Conservation (phyloP, 352 stramenopile species). For the Phytophthora rubi region DNA sequence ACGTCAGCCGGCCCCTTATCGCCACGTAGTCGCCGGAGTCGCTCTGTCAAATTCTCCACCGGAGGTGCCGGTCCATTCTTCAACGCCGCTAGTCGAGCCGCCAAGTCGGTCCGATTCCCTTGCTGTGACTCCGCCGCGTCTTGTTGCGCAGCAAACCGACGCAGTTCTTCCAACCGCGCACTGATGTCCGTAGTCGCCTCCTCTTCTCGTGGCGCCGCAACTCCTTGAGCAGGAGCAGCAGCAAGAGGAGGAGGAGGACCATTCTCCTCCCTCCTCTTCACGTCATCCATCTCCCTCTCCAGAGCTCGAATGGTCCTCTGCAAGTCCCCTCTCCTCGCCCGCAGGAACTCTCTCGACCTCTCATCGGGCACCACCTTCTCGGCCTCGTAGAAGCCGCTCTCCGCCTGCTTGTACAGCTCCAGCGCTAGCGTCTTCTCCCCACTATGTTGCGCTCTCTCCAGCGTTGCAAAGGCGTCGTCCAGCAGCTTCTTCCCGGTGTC, state of each 20-base stretch:
- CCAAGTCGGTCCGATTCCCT: slow-evolving; percentile 32
- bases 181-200: slow-evolving; percentile 35
- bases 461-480: slow-evolving; percentile 47
- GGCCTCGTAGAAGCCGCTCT: slow-evolving; percentile 40
- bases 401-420: slow-evolving; percentile 42
- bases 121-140: slow-evolving; percentile 9
- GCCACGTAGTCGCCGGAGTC: slow-evolving; percentile 48
- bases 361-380: slow-evolving; percentile 45
- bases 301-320: slow-evolving; percentile 39
- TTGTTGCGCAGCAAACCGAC: slow-evolving; percentile 43
- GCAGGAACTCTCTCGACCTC: slow-evolving; percentile 46
- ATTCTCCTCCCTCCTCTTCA: background rate
- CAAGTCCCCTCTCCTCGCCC: slow-evolving; percentile 37
- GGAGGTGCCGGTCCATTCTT: slow-evolving; percentile 40
- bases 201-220: background rate
- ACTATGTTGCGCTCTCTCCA: slow-evolving; percentile 42
- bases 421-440: slow-evolving; percentile 19
- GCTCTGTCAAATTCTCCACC: slow-evolving; percentile 39
- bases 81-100: slow-evolving; percentile 56
- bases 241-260: background rate
- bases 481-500: slow-evolving; percentile 30
- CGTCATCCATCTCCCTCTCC: slow-evolving; percentile 3
- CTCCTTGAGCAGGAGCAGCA: background rate
- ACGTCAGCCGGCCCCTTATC: background rate
- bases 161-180: slow-evolving; percentile 48